These are phyloP conservation scores for Eucalyptus guilfoylei DNA, from an alignment of 345 rosid genomes.

Conservation along the genomic window DNA sequence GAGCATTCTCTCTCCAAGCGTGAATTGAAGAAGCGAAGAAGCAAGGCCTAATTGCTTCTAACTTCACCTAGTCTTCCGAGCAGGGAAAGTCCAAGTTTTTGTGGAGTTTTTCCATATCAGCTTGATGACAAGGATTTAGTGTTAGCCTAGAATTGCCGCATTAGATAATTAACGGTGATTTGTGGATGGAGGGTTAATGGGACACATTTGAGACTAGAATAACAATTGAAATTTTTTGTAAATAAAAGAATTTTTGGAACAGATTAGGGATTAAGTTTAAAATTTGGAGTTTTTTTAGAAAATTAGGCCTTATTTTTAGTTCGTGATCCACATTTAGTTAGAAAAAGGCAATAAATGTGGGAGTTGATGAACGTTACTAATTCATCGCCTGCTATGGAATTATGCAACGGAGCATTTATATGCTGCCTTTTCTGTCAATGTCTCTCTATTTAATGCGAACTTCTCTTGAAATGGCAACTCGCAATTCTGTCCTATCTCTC, in stretches of 20 bases:
- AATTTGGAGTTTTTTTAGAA: not conserved
- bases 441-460: not conserved
- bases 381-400: not conserved
- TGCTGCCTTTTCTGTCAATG: not conserved
- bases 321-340: not conserved
- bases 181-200: not conserved
- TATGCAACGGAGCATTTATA: not conserved
- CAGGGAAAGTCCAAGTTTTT: not conserved
- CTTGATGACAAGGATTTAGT: not conserved
- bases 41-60: not conserved
- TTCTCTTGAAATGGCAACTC: not conserved
- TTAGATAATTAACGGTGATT: too few species aligned
- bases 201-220: not conserved
- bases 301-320: not conserved
- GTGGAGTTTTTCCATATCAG: not conserved
- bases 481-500: not conserved
- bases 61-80: not conserved
- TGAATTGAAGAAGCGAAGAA: not conserved
- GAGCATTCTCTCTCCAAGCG: not conserved
- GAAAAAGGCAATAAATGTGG: not conserved
- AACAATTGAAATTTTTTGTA: not conserved
- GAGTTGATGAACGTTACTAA: not conserved
- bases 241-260: not conserved
- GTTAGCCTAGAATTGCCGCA: not conserved
- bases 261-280: not conserved